A percentile compares a stretch with the other conserved stretches of the same genome.
phyloP scores from a whole-genome alignment of 192 early-diverging fungal genomes.

The Backusella psychrophila region DNA sequence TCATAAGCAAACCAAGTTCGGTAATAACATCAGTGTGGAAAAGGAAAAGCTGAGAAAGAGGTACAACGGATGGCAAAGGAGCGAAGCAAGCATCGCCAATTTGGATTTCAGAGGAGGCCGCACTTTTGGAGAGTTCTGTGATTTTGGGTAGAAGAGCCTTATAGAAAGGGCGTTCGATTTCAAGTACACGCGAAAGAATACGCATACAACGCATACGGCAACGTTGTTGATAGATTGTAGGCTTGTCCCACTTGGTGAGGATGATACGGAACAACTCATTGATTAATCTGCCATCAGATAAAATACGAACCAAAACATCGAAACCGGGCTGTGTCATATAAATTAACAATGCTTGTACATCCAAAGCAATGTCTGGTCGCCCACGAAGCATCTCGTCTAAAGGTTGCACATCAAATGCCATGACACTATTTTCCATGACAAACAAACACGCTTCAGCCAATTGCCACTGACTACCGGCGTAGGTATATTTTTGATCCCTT shows the following conservation, averaged over 20 bases:
- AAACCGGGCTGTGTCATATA: constrained; percentile 76
- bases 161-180: constrained; percentile 72
- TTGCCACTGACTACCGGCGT: constrained; percentile 74
- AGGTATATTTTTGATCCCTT: constrained; percentile 63
- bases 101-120: constrained; percentile 28
- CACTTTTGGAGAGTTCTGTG: constrained; percentile 34
- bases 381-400: constrained; percentile 31
- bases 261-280: constrained; percentile 71
- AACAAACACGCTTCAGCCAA: constrained; percentile 68
- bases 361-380: not conserved
- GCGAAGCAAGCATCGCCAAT: constrained; percentile 39
- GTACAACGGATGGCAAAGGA: constrained; percentile 53
- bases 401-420: constrained; percentile 67
- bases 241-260: constrained; percentile 51
- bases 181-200: constrained; percentile 64
- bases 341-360: not conserved
- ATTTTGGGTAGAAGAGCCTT: constrained; percentile 60
- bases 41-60: constrained; percentile 79
- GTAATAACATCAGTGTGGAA: constrained; percentile 66
- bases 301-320: constrained; percentile 70
- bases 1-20: constrained; percentile 68
- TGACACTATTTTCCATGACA: constrained; percentile 79
- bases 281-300: constrained; percentile 72
- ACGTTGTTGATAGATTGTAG: constrained; percentile 29
- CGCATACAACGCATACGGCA: constrained; percentile 48